Base-by-base conservation (phyloP, 139 green algal genomes). In the Chlamydomonas asymmetrica region DNA sequence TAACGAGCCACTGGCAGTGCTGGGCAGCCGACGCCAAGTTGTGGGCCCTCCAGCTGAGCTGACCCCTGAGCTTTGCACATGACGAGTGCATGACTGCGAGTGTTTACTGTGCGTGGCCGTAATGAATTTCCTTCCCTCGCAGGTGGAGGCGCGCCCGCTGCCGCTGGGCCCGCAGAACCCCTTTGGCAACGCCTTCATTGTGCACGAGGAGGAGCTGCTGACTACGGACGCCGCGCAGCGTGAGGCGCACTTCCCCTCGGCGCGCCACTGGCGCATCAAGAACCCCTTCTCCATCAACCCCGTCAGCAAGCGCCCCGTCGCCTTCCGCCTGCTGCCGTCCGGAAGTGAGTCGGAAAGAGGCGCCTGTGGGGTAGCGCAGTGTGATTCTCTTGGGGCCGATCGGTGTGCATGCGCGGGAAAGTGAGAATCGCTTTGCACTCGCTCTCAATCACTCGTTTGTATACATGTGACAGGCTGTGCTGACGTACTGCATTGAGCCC, bases 281-380 rank as follows among this genome's bases (percentile, higher is more conserved):
- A 96, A 95, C 80, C 73, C 76, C 7, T 16, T 41, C 41, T 67
- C 63, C 38, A 64, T 85, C 50, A 92, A 93, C 78, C 80, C 80
- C 20, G 78, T 91, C 32, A 90, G 81, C n/a, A 80, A 81, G 32
- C 66, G 81, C 48, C 86, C 89, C 9, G 85, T 95, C 29, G 80
- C 73, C 5, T 95, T 84, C 75, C 95, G 95, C 82, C 87, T 97
- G 34, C 71, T 95, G 67, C 86, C 90, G 10, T 50, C 72, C 4
- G 61, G 67, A 4, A 79, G 73, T 78, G 59, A 73, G 74, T 37
- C 50, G 38, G 20, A 32, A n/a, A n/a, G n/a, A n/a, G n/a, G n/a
- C n/a, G n/a, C n/a, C n/a, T n/a, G n/a, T 27, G 22, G 66, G 18
- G 43, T 38, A 43, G 31, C 57, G n/a, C n/a, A n/a, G 50, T 22